phyloP scores from a whole-genome alignment of 306 rosid genomes.

The Quercus suber region DNA sequence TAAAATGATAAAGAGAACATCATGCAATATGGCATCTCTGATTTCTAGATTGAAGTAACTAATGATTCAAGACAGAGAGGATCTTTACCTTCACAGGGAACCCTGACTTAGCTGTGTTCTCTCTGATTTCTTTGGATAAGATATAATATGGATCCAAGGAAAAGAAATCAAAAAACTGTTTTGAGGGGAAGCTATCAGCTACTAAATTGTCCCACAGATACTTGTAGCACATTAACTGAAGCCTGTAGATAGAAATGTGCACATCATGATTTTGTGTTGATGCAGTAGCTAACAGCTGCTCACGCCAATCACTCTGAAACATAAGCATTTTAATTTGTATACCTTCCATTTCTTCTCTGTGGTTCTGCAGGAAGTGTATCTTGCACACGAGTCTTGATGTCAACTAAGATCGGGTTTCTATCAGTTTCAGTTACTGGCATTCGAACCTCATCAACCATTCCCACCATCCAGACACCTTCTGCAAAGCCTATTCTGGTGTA shows the following conservation, averaged over 20 bases:
- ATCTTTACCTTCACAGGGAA: constrained; percentile 47
- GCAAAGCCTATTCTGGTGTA: constrained; percentile 54
- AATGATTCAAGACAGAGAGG: not conserved
- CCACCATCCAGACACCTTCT: constrained; percentile 70
- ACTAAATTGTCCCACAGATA: constrained; percentile 69
- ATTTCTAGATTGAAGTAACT: not conserved
- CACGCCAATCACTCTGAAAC: not conserved
- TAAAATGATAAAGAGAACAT: constrained; percentile 1
- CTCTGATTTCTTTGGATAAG: constrained; percentile 54
- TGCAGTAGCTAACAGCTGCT: not conserved
- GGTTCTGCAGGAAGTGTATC: constrained; percentile 72
- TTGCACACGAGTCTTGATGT: constrained; percentile 67
- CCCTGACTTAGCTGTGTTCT: constrained; percentile 40
- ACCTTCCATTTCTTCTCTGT: constrained; percentile 85
- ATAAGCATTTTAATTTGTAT: not conserved
- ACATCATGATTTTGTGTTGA: constrained; percentile 13
- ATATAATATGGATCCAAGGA: constrained; percentile 44
- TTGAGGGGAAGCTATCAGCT: constrained; percentile 45
- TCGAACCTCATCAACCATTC: constrained; percentile 78
- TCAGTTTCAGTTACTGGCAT: constrained; percentile 43
- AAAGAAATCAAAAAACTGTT: constrained; percentile 45
- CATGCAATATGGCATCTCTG: constrained; percentile 8
- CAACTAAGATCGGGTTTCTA: constrained; percentile 57
- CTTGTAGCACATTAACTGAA: constrained; percentile 87
- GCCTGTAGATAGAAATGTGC: constrained; percentile 47